These are phyloP conservation scores for Exophiala calicioides DNA, from an alignment of 2,329 filamentous ascomycete genomes.

Conservation along the genomic window DNA sequence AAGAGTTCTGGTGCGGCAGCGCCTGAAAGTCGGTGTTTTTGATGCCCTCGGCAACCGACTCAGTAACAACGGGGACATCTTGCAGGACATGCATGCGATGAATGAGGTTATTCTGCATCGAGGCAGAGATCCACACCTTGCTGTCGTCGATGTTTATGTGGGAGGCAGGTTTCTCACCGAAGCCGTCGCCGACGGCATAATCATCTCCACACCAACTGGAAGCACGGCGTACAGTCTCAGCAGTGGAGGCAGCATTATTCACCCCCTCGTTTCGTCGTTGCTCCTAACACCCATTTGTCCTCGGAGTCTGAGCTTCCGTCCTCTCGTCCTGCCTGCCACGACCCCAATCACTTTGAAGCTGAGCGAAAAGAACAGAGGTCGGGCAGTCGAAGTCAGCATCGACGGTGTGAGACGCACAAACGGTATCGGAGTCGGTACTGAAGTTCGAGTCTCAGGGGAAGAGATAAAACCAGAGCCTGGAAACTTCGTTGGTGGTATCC, in stretches of 20 bases:
- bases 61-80: conserved; percentile 36
- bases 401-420: conserved; percentile 69
- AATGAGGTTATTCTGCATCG: conserved; percentile 95
- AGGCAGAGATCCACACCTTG: conserved; percentile 84
- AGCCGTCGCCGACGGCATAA: conserved; percentile 91
- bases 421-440: conserved; percentile 72
- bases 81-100: conserved; percentile 67
- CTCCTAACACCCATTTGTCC: conserved; percentile 94
- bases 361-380: conserved; percentile 75
- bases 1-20: conserved; percentile 80
- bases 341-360: conserved; percentile 80
- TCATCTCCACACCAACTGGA: conserved; percentile 90
- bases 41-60: conserved; percentile 60
- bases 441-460: conserved; percentile 87
- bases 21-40: conserved; percentile 83
- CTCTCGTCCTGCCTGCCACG: conserved; percentile 82
- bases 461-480: conserved; percentile 55
- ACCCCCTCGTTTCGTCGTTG: conserved; percentile 84
- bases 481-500: conserved; percentile 76
- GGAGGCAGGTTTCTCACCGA: conserved; percentile 89
- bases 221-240: conserved; percentile 96
- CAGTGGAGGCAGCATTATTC: conserved; percentile 88
- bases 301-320: conserved; percentile 86
- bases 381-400: conserved; percentile 76
- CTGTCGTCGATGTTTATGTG: conserved; percentile 87